Evolutionary conservation across 306 rosid species (phyloP).

Genomic region (Begonia peltatifolia): DNA sequence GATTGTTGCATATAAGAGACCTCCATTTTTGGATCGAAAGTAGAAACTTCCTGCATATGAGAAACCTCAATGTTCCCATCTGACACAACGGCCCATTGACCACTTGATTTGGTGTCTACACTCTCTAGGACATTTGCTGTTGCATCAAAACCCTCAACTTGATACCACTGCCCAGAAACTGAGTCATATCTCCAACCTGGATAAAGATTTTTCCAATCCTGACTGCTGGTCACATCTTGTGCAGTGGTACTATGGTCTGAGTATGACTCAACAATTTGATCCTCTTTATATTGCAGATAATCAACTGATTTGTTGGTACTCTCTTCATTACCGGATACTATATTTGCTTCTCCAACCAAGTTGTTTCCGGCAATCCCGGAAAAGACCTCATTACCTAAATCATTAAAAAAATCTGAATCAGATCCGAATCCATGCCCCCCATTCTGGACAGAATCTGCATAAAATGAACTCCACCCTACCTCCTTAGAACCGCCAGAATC

Average conservation of each 20-base stretch:
- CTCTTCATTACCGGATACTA: constrained; percentile 13
- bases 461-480: constrained; percentile 71
- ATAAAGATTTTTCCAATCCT: constrained; percentile 62
- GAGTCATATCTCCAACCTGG: constrained; percentile 77
- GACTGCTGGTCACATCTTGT: constrained; percentile 42
- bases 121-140: constrained; percentile 19
- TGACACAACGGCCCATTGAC: constrained; percentile 26
- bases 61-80: constrained; percentile 28
- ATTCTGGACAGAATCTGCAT: constrained; percentile 37
- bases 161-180: constrained; percentile 62
- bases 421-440: constrained; percentile 44
- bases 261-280: constrained; percentile 27
- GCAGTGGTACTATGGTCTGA: constrained; percentile 19
- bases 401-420: constrained; percentile 64
- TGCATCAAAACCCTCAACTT: constrained; percentile 29
- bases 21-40: constrained; percentile 15
- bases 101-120: constrained; percentile 17
- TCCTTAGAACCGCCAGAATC: constrained; percentile 29
- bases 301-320: constrained; percentile 17
- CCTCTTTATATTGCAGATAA: constrained; percentile 27
- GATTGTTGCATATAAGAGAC: constrained; percentile 42
- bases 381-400: constrained; percentile 33
- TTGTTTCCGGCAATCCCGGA: constrained; percentile 7
- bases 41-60: constrained; percentile 33
- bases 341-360: constrained; percentile 17